Base-by-base conservation (phyloP, 2,329 filamentous ascomycete genomes). In the Fusarium robinianum region DNA sequence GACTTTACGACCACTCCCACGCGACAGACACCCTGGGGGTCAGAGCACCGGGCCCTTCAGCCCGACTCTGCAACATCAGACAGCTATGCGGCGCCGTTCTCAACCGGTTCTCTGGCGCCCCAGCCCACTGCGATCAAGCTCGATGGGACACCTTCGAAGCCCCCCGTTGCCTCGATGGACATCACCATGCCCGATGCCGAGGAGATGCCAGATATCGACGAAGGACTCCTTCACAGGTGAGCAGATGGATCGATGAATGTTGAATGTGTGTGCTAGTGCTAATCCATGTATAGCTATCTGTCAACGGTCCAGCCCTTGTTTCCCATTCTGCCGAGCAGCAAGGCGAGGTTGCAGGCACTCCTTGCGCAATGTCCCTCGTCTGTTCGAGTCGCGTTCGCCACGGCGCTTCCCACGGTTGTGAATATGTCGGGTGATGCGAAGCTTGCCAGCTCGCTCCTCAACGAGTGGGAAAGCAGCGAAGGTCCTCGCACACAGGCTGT, bases 241-340 rank as follows among this genome's bases (percentile, higher is more conserved):
- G 73, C 60, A 6, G 17, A 16, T 6, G 5, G 8, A 19, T 10
- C 8, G 4, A 21, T 7, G n/a, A 26, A n/a, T 8, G 17, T 15
- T 6, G 12, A 29, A n/a, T 7, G 18, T 23, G 12, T 3, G 23
- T n/a, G 19, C 12, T 15, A 11, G 5, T 24, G 30, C 55, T 61
- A 42, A 61, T 21, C 29, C 9, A 5, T 8, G 24, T 12, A 6
- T 29, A 84, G 80, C 51, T 89, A 88, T 55, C 76, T 87, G 39
- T 73, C 73, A 5, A 70, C 78, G 10, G 79, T 89, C 14, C 85
- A 89, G 55, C 80, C 81, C 10, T 79, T 79, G 4, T 83, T 87
- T 44, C 85, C 85, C 0, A 72, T 90, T 30, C 71, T 90, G 9
- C 78, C 84, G 2, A 73, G 73, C 38, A 80, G 69, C 40, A 83